phyloP scores from a whole-genome alignment of 164 flowering plant species.

The Magnolia kwangsiensis region DNA sequence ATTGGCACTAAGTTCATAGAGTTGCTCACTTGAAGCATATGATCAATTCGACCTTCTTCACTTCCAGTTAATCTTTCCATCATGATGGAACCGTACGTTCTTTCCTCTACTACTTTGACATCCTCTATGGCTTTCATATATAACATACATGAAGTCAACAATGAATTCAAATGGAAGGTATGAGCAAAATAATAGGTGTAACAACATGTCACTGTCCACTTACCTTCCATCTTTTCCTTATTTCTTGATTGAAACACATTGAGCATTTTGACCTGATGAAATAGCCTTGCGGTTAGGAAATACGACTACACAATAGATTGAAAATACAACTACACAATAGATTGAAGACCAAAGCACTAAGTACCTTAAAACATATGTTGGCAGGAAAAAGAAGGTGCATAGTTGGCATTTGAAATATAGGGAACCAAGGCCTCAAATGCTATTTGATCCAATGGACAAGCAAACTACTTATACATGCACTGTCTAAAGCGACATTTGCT shows the following conservation, averaged over 20 bases:
- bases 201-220: background rate
- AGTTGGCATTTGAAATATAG: background rate
- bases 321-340: background rate
- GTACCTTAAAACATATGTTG: background rate
- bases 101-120: constrained; percentile 39
- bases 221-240: constrained; percentile 53
- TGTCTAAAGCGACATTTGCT: background rate
- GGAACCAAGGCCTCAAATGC: background rate
- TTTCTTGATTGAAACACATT: constrained; percentile 62
- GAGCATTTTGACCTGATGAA: constrained; percentile 62
- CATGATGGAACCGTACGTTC: constrained; percentile 86
- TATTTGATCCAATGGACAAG: background rate
- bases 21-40: constrained; percentile 73
- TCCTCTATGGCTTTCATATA: constrained; percentile 48
- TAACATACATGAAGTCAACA: background rate
- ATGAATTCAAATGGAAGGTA: background rate
- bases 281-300: constrained; percentile 1
- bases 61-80: constrained; percentile 78
- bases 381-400: background rate
- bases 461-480: background rate
- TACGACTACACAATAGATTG: too few species aligned
- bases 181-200: background rate
- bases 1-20: background rate
- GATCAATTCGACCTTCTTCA: constrained; percentile 75
- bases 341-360: too few species aligned